A percentile compares a stretch with the other conserved stretches of the same genome.
Conservation (phyloP, 768 basidiomycete genomes). For the Strobilomyces dryophilus region DNA sequence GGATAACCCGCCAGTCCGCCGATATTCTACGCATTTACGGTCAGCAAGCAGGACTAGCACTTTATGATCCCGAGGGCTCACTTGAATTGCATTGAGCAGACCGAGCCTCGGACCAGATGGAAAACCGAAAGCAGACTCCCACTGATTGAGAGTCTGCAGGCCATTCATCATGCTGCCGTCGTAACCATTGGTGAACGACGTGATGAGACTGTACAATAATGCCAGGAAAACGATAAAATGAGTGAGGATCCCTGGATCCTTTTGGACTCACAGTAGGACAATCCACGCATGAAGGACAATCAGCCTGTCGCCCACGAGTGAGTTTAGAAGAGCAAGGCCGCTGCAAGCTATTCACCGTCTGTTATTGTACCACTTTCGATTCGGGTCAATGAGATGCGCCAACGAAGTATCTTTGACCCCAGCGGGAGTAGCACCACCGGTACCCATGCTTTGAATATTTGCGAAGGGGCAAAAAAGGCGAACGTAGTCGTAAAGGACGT, state of each 20-base stretch:
- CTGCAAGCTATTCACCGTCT: slow-evolving; percentile 41
- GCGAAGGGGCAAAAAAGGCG: no score
- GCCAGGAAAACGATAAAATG: background rate
- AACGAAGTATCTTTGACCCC: slow-evolving; percentile 34
- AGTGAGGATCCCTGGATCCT: background rate
- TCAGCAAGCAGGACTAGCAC: background rate
- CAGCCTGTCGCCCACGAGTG: slow-evolving; percentile 35
- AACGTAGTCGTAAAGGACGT: no score
- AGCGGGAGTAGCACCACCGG: slow-evolving; percentile 36
- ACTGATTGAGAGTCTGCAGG: slow-evolving; percentile 62
- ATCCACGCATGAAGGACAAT: slow-evolving; percentile 69
- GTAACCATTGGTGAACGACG: slow-evolving; percentile 72
- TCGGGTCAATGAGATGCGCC: slow-evolving; percentile 58
- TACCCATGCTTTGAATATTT: slow-evolving; percentile 41
- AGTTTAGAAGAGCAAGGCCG: background rate
- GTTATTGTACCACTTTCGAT: slow-evolving; percentile 75
- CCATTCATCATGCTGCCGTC: slow-evolving; percentile 82
- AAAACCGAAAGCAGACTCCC: slow-evolving; percentile 54
- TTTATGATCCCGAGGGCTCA: slow-evolving; percentile 18
- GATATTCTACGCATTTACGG: slow-evolving; percentile 47
- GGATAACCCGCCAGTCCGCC: slow-evolving; percentile 65
- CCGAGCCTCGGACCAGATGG: slow-evolving; percentile 59
- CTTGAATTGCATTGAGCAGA: slow-evolving; percentile 75
- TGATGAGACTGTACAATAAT: slow-evolving; percentile 50
- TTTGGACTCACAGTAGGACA: slow-evolving; percentile 48